Evolutionary conservation across 106 monocot genomes (phyloP).

Genomic region (Iris macrosiphon): DNA sequence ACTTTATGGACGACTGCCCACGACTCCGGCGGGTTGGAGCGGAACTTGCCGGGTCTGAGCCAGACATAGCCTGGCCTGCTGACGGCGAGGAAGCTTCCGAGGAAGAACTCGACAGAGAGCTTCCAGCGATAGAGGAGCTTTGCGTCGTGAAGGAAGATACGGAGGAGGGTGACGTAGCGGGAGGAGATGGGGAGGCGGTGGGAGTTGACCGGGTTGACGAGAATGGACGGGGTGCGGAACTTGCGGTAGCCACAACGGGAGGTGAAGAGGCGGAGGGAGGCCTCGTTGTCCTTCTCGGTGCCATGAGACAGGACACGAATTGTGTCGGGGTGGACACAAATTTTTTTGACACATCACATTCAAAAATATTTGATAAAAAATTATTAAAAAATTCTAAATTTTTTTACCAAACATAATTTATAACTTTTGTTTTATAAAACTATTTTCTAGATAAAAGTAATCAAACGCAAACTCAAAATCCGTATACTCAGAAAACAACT

Average conservation of each 20-base stretch:
- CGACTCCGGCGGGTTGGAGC: conserved; percentile 38
- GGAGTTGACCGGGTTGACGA: conserved; percentile 71
- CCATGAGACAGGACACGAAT: conserved; percentile 85
- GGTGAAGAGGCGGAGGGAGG: conserved; percentile 62
- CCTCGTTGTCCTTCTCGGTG: conserved; percentile 62
- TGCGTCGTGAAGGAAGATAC: conserved; percentile 27
- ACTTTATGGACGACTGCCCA: too few species aligned
- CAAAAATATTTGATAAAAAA: too few species aligned
- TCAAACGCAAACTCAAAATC: too few species aligned
- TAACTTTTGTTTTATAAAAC: too few species aligned
- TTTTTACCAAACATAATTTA: too few species aligned
- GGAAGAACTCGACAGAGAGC: conserved; percentile 60
- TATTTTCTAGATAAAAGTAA: too few species aligned
- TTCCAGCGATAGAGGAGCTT: conserved; percentile 35
- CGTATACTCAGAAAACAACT: too few species aligned
- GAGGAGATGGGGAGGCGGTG: conserved; percentile 29
- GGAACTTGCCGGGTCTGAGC: conserved; percentile 17
- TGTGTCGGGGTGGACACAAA: too few species aligned
- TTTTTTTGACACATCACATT: too few species aligned
- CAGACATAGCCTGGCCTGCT: conserved; percentile 12
- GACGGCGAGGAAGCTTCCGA: conserved; percentile 44
- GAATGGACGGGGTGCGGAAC: conserved; percentile 64
- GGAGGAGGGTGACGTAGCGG: conserved; percentile 13
- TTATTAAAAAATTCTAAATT: too few species aligned
- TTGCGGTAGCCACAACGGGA: conserved; percentile 55